phyloP scores from a whole-genome alignment of 345 rosid genomes.

The Turritis glabra region DNA sequence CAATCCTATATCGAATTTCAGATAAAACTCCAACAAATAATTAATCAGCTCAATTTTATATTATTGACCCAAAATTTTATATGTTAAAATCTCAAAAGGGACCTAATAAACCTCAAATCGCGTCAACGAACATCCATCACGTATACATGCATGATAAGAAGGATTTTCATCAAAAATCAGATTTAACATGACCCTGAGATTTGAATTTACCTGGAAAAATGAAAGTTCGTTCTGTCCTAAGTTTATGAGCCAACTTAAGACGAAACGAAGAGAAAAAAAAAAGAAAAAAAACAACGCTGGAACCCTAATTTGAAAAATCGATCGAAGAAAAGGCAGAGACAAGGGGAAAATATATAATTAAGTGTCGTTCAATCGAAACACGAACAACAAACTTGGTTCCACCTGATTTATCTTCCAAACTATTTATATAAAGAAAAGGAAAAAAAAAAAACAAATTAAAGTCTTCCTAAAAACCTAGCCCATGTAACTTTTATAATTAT shows the following conservation, averaged over 20 bases:
- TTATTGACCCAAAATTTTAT: background rate
- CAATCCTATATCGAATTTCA: background rate
- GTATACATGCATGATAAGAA: background rate
- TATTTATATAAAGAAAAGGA: background rate
- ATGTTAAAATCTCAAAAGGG: background rate
- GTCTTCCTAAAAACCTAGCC: background rate
- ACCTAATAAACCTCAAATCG: background rate
- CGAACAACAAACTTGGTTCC: background rate
- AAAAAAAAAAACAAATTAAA: background rate
- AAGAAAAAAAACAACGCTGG: background rate
- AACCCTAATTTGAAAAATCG: slow-evolving; percentile 6
- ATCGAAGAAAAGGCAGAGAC: background rate
- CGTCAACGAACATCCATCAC: too few relatives aligned
- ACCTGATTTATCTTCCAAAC: background rate
- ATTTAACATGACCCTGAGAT: background rate
- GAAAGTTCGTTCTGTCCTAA: background rate
- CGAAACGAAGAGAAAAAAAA: background rate
- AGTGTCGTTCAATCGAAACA: background rate
- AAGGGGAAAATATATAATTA: background rate
- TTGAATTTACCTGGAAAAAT: background rate
- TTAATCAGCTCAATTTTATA: background rate
- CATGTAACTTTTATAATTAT: background rate
- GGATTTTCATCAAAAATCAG: background rate
- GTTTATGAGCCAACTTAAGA: background rate
- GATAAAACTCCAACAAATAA: background rate